These are phyloP conservation scores for Pseudocercospora macadamiae DNA, from an alignment of 2,329 filamentous ascomycete species.

Conservation along the genomic window DNA sequence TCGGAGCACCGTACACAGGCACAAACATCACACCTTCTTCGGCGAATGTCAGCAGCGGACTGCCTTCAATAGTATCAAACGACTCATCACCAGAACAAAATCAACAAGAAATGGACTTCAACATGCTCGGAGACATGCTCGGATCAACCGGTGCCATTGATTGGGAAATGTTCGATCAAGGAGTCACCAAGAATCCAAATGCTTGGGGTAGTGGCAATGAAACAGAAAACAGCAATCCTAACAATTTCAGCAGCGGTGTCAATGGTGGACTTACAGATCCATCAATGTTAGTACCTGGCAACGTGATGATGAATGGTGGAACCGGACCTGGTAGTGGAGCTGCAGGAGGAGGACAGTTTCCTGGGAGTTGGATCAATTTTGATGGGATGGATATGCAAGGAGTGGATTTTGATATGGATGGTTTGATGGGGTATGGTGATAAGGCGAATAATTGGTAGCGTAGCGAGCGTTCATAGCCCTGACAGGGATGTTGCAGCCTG, in stretches of 20 bases:
- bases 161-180: conserved; percentile 36
- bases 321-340: conserved; percentile 20
- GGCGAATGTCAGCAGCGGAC: neutral
- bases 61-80: neutral
- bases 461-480: too few relatives aligned
- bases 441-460: neutral
- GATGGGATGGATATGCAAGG: conserved; percentile 20
- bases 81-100: conserved; percentile 13
- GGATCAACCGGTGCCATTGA: conserved; percentile 33
- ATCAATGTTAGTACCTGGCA: conserved; percentile 14
- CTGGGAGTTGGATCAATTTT: conserved; percentile 12
- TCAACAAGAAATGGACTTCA: conserved; percentile 27
- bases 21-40: neutral
- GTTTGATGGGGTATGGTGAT: neutral
- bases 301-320: conserved; percentile 19
- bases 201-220: neutral
- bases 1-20: neutral
- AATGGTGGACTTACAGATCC: too few relatives aligned
- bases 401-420: conserved; percentile 21
- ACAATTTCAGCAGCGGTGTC: neutral
- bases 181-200: conserved; percentile 20
- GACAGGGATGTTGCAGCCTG: too few relatives aligned
- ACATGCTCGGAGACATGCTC: conserved; percentile 37
- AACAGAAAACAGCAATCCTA: neutral
- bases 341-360: conserved; percentile 7